Percentiles rank a stretch among this genome's conserved stretches.
phyloP scores from a whole-genome alignment of 345 rosid species.

The Streptanthus diversifolius region DNA sequence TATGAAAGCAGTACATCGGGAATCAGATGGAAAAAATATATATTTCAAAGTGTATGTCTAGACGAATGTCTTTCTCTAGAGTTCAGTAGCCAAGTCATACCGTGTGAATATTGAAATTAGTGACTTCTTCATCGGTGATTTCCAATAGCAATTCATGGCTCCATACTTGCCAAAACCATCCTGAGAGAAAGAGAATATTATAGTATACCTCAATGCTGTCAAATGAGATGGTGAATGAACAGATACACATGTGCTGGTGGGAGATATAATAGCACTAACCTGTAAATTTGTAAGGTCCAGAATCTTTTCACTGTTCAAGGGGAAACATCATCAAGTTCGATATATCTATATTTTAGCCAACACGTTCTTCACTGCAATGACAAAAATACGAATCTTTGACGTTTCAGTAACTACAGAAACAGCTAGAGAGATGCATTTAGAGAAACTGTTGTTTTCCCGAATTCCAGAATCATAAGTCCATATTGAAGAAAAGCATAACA shows the following conservation, averaged over 20 bases:
- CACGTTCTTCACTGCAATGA: background rate
- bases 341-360: background rate
- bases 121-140: constrained; percentile 58
- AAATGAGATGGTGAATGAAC: background rate
- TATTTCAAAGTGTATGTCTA: background rate
- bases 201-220: background rate
- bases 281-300: constrained; percentile 64
- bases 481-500: no score
- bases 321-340: constrained; percentile 44
- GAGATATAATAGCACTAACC: constrained; percentile 35
- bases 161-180: constrained; percentile 81
- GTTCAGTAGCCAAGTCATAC: constrained; percentile 35
- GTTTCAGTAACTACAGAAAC: no score
- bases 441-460: no score
- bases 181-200: constrained; percentile 35
- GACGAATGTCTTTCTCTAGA: constrained; percentile 1
- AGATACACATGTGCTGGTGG: background rate
- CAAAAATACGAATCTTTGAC: background rate
- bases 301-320: constrained; percentile 52
- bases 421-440: no score
- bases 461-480: no score
- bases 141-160: constrained; percentile 48
- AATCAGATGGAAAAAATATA: background rate
- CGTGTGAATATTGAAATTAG: constrained; percentile 42
- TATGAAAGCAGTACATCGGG: constrained; percentile 34